Evolutionary conservation across 106 monocot genomes (phyloP).

Genomic region (Phalaenopsis aphrodite): DNA sequence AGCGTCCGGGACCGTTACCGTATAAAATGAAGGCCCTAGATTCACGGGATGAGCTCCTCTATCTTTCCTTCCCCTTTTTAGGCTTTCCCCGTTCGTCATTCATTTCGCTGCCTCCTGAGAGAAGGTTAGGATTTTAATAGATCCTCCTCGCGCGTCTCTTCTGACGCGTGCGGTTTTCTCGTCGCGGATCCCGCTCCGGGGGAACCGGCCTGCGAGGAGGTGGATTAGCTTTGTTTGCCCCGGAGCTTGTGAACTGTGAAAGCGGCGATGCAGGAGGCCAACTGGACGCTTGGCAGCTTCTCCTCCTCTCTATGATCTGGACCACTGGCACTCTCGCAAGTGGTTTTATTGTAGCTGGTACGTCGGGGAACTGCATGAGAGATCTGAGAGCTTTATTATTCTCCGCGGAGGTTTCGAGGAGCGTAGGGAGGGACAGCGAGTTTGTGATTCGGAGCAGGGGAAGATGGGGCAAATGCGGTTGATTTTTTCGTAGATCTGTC

Average conservation of each 20-base stretch:
- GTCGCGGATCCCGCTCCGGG: neutral
- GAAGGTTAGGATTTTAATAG: neutral
- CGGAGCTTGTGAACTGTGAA: too few species aligned
- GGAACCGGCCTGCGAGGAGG: neutral
- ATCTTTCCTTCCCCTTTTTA: neutral
- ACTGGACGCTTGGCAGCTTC: neutral
- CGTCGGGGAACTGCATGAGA: constrained; percentile 12
- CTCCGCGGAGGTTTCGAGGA: neutral
- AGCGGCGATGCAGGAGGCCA: constrained; percentile 2
- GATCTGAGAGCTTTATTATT: constrained; percentile 10
- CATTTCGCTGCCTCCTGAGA: neutral
- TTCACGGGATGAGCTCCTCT: constrained; percentile 3
- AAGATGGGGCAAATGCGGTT: constrained; percentile 39
- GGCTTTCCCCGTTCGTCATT: neutral
- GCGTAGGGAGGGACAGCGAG: constrained; percentile 14
- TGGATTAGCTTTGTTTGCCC: neutral
- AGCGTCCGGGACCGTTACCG: neutral
- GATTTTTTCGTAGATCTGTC: constrained; percentile 9
- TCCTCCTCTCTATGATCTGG: constrained; percentile 25
- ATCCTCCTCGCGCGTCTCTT: neutral
- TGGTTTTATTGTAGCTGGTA: neutral
- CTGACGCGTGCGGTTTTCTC: neutral
- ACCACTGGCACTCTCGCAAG: neutral
- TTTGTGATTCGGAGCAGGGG: constrained; percentile 23
- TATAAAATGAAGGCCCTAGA: constrained; percentile 9